Evolutionary conservation across 352 stramenopile genomes (phyloP).

Genomic region (Ochromonadaceae sp.): DNA sequence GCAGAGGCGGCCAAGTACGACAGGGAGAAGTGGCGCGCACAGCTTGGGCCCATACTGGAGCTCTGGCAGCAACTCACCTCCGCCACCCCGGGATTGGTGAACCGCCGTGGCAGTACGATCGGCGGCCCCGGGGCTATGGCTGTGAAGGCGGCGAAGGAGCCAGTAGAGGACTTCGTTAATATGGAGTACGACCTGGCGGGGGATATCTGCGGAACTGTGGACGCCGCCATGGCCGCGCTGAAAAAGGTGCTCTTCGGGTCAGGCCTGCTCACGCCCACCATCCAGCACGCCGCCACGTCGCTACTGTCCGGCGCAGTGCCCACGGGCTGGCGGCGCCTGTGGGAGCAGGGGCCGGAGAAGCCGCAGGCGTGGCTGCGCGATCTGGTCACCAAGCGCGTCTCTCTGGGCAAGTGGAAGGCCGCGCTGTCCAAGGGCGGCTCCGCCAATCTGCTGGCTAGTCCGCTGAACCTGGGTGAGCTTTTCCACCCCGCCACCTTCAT

Average conservation of each 20-base stretch:
- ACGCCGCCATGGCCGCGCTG: conserved; percentile 41
- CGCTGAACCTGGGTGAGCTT: conserved; percentile 65
- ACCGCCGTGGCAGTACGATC: neutral
- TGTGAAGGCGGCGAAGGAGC: conserved; percentile 24
- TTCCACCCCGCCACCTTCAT: conserved; percentile 82
- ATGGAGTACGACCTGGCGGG: conserved; percentile 65
- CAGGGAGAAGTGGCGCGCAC: conserved; percentile 63
- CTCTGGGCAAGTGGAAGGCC: conserved; percentile 61
- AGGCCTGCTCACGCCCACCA: conserved; percentile 63
- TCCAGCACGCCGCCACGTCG: conserved; percentile 47
- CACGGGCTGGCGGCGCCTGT: conserved; percentile 45
- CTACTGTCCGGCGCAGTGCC: conserved; percentile 55
- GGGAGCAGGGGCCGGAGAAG: conserved; percentile 53
- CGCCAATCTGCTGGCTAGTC: conserved; percentile 49
- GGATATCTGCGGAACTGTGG: conserved; percentile 50
- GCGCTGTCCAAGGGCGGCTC: conserved; percentile 31
- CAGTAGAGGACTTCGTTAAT: conserved; percentile 66
- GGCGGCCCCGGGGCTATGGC: neutral
- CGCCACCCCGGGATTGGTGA: neutral
- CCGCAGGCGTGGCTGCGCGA: conserved; percentile 50
- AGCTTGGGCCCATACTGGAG: conserved; percentile 67
- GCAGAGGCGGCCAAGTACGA: conserved; percentile 57
- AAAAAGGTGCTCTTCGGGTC: conserved; percentile 62
- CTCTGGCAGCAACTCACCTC: conserved; percentile 60
- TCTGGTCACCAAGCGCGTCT: conserved; percentile 52